A percentile compares a stretch with the other conserved stretches of the same genome.
phyloP scores from a whole-genome alignment of 2,329 filamentous ascomycete genomes.

The Cordyceps tenuipes region DNA sequence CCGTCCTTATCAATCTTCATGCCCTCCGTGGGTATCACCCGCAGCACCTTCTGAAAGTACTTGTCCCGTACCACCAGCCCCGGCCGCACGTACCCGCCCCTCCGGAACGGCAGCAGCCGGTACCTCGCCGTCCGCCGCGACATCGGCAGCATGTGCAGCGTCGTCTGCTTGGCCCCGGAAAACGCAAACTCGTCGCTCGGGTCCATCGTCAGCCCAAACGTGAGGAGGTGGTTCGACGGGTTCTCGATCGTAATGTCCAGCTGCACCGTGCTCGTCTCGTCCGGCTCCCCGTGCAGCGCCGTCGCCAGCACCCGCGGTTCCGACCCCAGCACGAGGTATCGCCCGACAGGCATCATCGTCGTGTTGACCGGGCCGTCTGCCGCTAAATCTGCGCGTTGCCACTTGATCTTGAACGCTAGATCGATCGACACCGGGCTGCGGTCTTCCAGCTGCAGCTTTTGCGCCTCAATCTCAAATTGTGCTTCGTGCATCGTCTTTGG shows the following conservation, averaged over 20 bases:
- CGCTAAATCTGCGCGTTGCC: conserved; percentile 51
- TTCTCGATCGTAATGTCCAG: conserved; percentile 72
- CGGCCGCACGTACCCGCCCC: conserved; percentile 61
- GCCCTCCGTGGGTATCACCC: conserved; percentile 70
- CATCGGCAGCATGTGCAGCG: conserved; percentile 73
- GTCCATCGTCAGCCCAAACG: conserved; percentile 88
- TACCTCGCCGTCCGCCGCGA: conserved; percentile 69
- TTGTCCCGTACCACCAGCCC: conserved; percentile 73
- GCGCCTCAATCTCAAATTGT: conserved; percentile 64
- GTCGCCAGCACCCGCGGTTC: conserved; percentile 77
- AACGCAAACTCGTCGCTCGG: conserved; percentile 89
- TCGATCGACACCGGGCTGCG: conserved; percentile 67
- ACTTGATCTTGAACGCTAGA: conserved; percentile 65
- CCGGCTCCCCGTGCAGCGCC: conserved; percentile 35
- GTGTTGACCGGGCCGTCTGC: conserved; percentile 39
- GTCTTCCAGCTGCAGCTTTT: conserved; percentile 75
- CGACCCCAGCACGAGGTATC: conserved; percentile 68
- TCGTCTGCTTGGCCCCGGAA: conserved; percentile 74
- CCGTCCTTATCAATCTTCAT: conserved; percentile 59
- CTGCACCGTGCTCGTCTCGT: conserved; percentile 30
- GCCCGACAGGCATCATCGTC: conserved; percentile 67
- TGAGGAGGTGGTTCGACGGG: conserved; percentile 87
- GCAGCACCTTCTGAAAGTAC: conserved; percentile 86
- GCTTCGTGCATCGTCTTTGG: conserved; percentile 65
- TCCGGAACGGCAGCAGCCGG: conserved; percentile 59